Base-by-base conservation (phyloP, 2,329 filamentous ascomycete species). In the Periconia macrospinosa region DNA sequence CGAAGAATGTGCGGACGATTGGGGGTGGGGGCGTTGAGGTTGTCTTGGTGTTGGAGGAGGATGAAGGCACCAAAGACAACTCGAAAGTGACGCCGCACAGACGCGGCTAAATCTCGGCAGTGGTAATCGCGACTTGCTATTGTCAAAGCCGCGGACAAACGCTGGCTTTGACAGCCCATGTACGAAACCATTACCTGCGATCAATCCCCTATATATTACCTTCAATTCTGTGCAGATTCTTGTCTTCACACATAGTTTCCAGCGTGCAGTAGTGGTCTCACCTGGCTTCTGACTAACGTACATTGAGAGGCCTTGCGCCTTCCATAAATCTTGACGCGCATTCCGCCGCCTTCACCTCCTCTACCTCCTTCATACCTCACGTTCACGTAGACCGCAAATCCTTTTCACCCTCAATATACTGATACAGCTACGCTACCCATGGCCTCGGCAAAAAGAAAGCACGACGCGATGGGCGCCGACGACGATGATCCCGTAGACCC, bases 401-500 rank as follows among this genome's bases (percentile, higher is more conserved):
- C 11, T 10, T 41, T 41, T 41, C 14, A 19, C 37, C 15, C 11
- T 9, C 13, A 15, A 17, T 20, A 23, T 6, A 49, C 10, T 47
- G 3, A 23, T 15, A 14, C 20, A 30, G 19, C n/a, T 14, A 14
- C 9, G 42, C 7, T 19, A 40, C 46, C 44, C 18, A 97, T 97
- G 93, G 88, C 93, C n/a, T 45, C 42, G 19, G 86, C 91, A 50
- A 97, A 97, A 78, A 86, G 93, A 68, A 97, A 97, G 75, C 89
- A 89, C 45, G 84, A 85, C 53, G 88, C 88, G 10, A 88, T 95
- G 84, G 89, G 92, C 82, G 78, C 85, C 48, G 76, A 78, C 20
- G 83, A 87, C 41, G 91, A 97, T 53, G 92, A 97, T 67, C 91
- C 92, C 1, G 88, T 96, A 54, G 93, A 97, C 67, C 92, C 94